Conservation (phyloP, 2,329 filamentous ascomycete genomes). For the Microcyclospora tardicrescens region DNA sequence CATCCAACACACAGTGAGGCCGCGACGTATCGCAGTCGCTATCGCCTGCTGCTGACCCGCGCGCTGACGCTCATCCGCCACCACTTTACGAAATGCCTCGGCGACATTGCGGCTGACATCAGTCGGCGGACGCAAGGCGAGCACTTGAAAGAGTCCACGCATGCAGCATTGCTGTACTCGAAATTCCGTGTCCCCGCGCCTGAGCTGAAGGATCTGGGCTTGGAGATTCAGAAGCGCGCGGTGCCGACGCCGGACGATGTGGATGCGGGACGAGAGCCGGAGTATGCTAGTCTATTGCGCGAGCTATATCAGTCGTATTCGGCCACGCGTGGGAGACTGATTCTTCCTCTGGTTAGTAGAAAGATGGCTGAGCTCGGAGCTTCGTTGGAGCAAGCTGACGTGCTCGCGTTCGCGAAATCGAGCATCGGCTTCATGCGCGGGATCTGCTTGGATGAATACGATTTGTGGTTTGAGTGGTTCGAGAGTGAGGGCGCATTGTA, state of each 20-base stretch:
- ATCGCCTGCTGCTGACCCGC: constrained; percentile 64
- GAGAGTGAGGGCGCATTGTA: constrained; percentile 49
- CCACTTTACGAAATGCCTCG: constrained; percentile 50
- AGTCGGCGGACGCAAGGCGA: constrained; percentile 50
- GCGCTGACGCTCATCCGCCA: constrained; percentile 54
- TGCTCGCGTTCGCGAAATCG: constrained; percentile 51
- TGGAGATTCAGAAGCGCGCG: constrained; percentile 55
- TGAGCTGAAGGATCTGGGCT: constrained; percentile 51
- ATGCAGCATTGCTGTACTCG: constrained; percentile 57
- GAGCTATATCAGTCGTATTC: constrained; percentile 53
- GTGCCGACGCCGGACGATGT: constrained; percentile 34
- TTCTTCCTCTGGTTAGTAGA: constrained; percentile 49
- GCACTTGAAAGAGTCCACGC: constrained; percentile 58
- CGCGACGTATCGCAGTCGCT: constrained; percentile 74
- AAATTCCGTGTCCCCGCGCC: constrained; percentile 56
- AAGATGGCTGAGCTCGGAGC: constrained; percentile 45
- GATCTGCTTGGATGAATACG: constrained; percentile 54
- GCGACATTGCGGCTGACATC: constrained; percentile 49
- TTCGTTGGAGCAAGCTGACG: constrained; percentile 47
- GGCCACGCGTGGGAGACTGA: constrained; percentile 44
- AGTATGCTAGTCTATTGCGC: constrained; percentile 53
- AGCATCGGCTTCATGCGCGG: constrained; percentile 54
- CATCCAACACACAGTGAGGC: constrained; percentile 80
- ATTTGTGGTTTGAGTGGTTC: constrained; percentile 55
- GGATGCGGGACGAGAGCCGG: constrained; percentile 44